Evolutionary conservation across 2,329 filamentous ascomycete species (phyloP).

Genomic region (Phialophora verrucosa): DNA sequence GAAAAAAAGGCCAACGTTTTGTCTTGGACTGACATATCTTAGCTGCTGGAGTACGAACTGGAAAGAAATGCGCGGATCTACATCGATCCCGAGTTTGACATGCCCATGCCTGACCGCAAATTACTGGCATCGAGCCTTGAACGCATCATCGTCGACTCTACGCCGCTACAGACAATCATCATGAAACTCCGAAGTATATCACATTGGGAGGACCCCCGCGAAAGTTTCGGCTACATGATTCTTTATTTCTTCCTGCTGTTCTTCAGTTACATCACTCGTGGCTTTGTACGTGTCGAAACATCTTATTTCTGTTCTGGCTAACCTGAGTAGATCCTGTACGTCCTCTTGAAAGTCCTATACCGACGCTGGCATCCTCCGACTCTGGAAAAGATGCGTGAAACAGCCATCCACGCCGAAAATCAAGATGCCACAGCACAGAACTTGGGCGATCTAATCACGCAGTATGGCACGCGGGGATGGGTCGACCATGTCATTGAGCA

Average conservation of each 20-base stretch:
- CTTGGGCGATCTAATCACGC: constrained; percentile 23
- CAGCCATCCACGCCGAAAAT: constrained; percentile 18
- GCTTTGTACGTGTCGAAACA: constrained; percentile 12
- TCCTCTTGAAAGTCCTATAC: constrained; percentile 22
- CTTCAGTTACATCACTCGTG: constrained; percentile 22
- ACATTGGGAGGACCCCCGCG: constrained; percentile 23
- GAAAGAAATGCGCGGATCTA: neutral
- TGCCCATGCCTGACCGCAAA: constrained; percentile 10
- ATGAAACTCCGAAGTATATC: constrained; percentile 25
- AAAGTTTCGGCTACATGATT: constrained; percentile 25
- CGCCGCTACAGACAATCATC: constrained; percentile 23
- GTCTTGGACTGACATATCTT: neutral
- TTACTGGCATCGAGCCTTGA: constrained; percentile 22
- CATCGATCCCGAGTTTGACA: constrained; percentile 9
- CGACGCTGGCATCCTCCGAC: constrained; percentile 15
- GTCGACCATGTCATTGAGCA: constrained; percentile 21
- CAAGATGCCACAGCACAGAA: constrained; percentile 11
- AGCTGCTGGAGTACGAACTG: neutral
- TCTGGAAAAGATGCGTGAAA: constrained; percentile 11
- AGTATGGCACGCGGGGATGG: constrained; percentile 27
- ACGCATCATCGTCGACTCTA: constrained; percentile 23
- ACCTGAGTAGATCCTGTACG: constrained; percentile 22
- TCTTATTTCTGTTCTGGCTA: neutral
- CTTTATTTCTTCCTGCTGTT: constrained; percentile 28
- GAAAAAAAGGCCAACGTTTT: neutral